Base-by-base conservation (phyloP, 2,329 filamentous ascomycete species). In the Exophiala oligosperma region DNA sequence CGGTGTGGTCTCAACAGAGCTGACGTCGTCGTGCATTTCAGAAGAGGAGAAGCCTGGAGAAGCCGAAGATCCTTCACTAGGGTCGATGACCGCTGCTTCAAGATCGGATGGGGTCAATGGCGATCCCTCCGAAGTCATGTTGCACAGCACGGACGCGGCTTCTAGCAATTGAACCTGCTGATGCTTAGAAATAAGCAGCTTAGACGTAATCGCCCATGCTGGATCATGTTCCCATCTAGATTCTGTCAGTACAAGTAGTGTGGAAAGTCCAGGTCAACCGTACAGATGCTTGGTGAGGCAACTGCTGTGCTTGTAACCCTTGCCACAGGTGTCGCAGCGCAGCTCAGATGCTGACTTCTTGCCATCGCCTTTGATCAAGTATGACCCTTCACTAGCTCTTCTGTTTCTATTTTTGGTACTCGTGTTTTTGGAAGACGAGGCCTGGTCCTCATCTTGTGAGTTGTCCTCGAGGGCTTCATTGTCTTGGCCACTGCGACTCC, bases 261-360 rank as follows among this genome's bases (percentile, higher is more conserved):
- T 60, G 60, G 59, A 65, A 50, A 35, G 24, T 51, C 35, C 17
- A 5, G 35, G 29, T 24, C 26, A 26, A 83, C 96, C 94, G 85
- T 87, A 97, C 94, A 97, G 89, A 87, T 99, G 94, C 86, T 97
- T 99, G 75, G 91, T 95, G 82, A 99, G 86, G 86, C 94, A 99
- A 82, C 94, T 97, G 86, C 92, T 96, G 84, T 99, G 94, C 87
- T 99, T 99, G 86, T 99, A 99, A 79, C 92, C 92, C 84, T 99
- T 99, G 77, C 93, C 93, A 81, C 94, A 99, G 78, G 92, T 93
- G 74, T 96, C 91, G 81, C 94, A 99, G 77, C 90, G 91, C 73
- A 99, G 85, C 75, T 97, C 93, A 71, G 87, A 86, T 71, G 85
- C 89, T 75, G 85, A 84, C 78, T 91, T 92, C 79, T 86, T 87